Conservation (phyloP, 805 yeast genomes). For the Grigorovia yakushimaensis region DNA sequence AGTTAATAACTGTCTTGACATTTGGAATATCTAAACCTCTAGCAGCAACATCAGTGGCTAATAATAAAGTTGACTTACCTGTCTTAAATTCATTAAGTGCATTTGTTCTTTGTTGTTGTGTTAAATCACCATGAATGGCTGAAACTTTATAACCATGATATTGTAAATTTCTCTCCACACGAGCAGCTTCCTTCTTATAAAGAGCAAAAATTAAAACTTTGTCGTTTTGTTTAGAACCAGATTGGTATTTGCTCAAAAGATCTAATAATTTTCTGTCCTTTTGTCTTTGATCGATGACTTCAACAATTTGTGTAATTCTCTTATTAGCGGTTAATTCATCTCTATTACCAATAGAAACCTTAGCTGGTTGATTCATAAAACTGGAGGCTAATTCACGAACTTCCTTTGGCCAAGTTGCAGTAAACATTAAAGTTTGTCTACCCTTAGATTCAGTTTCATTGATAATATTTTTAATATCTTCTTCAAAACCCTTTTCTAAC, state of each 20-base stretch:
- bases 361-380: conserved; percentile 79
- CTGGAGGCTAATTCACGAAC: conserved; percentile 84
- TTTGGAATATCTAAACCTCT: conserved; percentile 97
- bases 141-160: conserved; percentile 73
- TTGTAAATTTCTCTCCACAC: conserved; percentile 69
- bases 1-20: conserved; percentile 87
- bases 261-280: conserved; percentile 72
- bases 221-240: conserved; percentile 57
- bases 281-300: conserved; percentile 72
- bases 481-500: conserved; percentile 97
- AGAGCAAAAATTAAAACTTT: conserved; percentile 87
- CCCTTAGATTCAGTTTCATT: conserved; percentile 40
- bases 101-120: conserved; percentile 83
- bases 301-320: conserved; percentile 86
- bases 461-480: conserved; percentile 82
- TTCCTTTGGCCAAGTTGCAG: conserved; percentile 99
- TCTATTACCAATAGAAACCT: conserved; percentile 85
- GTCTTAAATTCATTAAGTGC: conserved; percentile 79
- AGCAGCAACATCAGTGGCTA: conserved; percentile 98
- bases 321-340: conserved; percentile 93
- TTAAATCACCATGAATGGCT: conserved; percentile 92
- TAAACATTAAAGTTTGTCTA: conserved; percentile 94
- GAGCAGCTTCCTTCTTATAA: conserved; percentile 91
- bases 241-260: conserved; percentile 63
- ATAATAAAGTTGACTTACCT: conserved; percentile 63